Evolutionary conservation across 306 rosid species (phyloP), one percentile per base, ranked within the genome.

Genomic region (Prunus padus): DNA sequence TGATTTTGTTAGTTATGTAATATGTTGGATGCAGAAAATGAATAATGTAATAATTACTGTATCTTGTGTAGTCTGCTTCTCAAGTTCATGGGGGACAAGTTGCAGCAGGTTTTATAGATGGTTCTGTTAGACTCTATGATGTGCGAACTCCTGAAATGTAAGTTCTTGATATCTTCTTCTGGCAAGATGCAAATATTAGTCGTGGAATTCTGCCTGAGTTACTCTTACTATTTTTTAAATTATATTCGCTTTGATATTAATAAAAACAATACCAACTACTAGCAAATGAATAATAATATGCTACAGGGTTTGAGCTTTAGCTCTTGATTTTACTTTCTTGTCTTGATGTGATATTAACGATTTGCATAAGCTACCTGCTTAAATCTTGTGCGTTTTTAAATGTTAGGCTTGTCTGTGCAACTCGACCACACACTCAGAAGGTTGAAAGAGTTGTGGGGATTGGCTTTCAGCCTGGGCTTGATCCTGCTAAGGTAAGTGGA

Each of bases 401-500:
- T 82, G 42, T 12, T 80, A 96, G 99, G 96, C 96, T 87, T 65
- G 90, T 90, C 78, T 92, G 91, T 86, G 82, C 85, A 23, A 86
- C 80, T 52, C 87, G 79, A 75, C 99, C 96, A 6, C 99, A 96
- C 65, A 63, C 77, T 22, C 89, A 90, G 45, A 82, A 78, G 85
- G 91, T 87, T 55, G 96, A 89, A 79, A 89, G 89, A 78, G 97
- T 96, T 42, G 85, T 96, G 52, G 99, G 98, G 84, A 89, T 96
- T 73, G 98, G 98, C 78, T 96, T 90, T 87, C 99, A 96, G 77
- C 99, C 99, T 5, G 98, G 99, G 67, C 87, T 96, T 25, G 99
- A 96, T 83, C 88, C 88, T 18, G 88, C 92, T 66, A 92, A 96
- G 99, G 99, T 96, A 91, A 75, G 52, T 18, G 15, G 71, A 75